phyloP scores from a whole-genome alignment of 768 basidiomycete species.

The Trametes coccinea region DNA sequence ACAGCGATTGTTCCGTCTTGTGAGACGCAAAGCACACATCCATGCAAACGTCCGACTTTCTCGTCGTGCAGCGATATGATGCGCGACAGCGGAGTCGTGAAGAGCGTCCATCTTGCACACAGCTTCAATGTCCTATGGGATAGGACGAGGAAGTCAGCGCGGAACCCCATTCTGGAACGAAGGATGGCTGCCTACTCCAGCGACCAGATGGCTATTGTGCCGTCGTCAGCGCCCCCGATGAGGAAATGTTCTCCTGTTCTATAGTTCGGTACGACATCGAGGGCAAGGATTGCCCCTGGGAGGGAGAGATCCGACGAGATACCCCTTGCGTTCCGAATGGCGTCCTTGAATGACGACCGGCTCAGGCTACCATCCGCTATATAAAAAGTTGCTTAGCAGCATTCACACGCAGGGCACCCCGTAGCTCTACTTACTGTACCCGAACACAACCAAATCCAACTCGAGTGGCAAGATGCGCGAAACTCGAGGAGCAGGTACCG shows the following conservation, averaged over 20 bases:
- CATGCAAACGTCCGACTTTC: constrained; percentile 56
- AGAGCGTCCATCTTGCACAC: constrained; percentile 71
- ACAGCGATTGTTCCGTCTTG: constrained; percentile 81
- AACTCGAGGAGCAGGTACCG: constrained; percentile 12
- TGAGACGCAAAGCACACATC: constrained; percentile 72
- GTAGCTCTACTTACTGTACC: constrained; percentile 32
- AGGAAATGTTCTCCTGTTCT: constrained; percentile 63
- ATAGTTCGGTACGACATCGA: constrained; percentile 59
- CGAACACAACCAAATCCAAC: constrained; percentile 57
- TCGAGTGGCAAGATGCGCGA: constrained; percentile 49
- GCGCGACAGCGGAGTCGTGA: constrained; percentile 60
- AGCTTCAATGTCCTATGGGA: constrained; percentile 58
- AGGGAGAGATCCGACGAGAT: constrained; percentile 49
- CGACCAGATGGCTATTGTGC: constrained; percentile 75
- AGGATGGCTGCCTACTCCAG: constrained; percentile 48
- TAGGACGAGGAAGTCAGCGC: not conserved
- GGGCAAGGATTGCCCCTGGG: constrained; percentile 45
- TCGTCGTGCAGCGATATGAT: constrained; percentile 59
- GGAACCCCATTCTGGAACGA: not conserved
- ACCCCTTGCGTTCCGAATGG: constrained; percentile 16
- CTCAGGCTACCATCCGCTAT: constrained; percentile 34
- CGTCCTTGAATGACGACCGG: constrained; percentile 27
- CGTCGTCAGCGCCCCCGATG: constrained; percentile 77
- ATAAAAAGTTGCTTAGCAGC: not conserved
- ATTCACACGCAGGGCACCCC: not conserved